These are phyloP conservation scores for Physaria fendleri DNA, from an alignment of 345 rosid genomes.

Conservation along the genomic window DNA sequence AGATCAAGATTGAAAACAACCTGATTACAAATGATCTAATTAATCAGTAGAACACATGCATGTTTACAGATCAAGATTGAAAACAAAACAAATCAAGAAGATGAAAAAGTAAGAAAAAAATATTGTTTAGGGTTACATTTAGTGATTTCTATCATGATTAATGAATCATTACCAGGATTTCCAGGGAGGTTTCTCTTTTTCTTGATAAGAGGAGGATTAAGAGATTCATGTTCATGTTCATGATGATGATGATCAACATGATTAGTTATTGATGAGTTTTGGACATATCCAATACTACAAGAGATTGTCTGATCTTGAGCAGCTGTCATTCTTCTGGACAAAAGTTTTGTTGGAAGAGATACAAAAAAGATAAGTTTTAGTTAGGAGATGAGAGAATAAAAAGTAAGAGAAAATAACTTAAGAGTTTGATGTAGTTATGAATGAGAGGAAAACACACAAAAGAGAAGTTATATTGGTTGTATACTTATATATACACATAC, in stretches of 20 bases:
- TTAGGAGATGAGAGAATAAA: background rate
- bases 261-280: conserved; percentile 18
- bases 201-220: conserved; percentile 46
- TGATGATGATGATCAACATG: conserved; percentile 23
- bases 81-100: conserved; percentile 4
- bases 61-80: conserved; percentile 8
- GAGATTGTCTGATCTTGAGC: conserved; percentile 25
- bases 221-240: conserved; percentile 22
- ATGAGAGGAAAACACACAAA: conserved; percentile 16
- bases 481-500: conserved; percentile 11
- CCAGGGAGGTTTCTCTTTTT: conserved; percentile 97
- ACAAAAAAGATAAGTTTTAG: background rate
- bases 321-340: conserved; percentile 12
- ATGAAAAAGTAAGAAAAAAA: background rate
- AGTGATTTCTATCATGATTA: background rate
- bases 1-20: conserved; percentile 2
- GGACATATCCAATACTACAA: conserved; percentile 24
- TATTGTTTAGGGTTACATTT: conserved; percentile 10
- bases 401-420: background rate
- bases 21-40: too few relatives aligned
- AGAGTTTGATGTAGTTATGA: conserved; percentile 4
- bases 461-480: conserved; percentile 18
- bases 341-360: conserved; percentile 10
- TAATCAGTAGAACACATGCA: conserved; percentile 2
- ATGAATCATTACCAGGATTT: conserved; percentile 56